phyloP scores from a whole-genome alignment of 1,139 yeast species.

The Hemisphaericaspora subhashii region DNA sequence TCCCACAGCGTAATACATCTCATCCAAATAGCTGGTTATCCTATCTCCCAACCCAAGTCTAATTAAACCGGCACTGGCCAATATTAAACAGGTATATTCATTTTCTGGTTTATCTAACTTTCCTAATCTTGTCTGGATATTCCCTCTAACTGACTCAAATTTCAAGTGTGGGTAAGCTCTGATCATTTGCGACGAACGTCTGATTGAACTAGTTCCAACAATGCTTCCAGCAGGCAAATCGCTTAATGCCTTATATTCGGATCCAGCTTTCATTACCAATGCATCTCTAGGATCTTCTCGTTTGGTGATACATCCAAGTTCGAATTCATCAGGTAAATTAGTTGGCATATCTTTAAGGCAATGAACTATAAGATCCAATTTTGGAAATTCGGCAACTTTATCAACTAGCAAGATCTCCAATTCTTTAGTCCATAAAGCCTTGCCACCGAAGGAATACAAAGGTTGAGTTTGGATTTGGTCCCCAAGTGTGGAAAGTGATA shows the following conservation, averaged over 20 bases:
- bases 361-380: constrained; percentile 87
- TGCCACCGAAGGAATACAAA: constrained; percentile 92
- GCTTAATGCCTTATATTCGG: constrained; percentile 58
- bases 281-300: constrained; percentile 95
- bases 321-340: constrained; percentile 82
- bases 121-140: constrained; percentile 73
- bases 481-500: constrained; percentile 84
- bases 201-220: constrained; percentile 91
- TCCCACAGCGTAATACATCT: constrained; percentile 95
- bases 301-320: constrained; percentile 80
- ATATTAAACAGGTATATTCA: constrained; percentile 70
- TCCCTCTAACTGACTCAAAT: constrained; percentile 83
- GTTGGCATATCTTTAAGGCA: constrained; percentile 97
- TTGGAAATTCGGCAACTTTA: constrained; percentile 60
- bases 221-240: constrained; percentile 85
- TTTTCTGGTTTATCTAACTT: constrained; percentile 75
- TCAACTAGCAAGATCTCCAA: constrained; percentile 74
- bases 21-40: constrained; percentile 69
- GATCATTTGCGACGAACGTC: constrained; percentile 74
- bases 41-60: constrained; percentile 71
- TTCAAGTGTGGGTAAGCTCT: constrained; percentile 42
- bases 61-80: constrained; percentile 90
- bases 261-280: constrained; percentile 70
- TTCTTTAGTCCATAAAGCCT: constrained; percentile 94
- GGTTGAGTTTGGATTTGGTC: constrained; percentile 87